Evolutionary conservation across 805 yeast genomes (phyloP), one percentile per base, ranked within the genome.

Genomic region (Kluyveromyces siamensis): DNA sequence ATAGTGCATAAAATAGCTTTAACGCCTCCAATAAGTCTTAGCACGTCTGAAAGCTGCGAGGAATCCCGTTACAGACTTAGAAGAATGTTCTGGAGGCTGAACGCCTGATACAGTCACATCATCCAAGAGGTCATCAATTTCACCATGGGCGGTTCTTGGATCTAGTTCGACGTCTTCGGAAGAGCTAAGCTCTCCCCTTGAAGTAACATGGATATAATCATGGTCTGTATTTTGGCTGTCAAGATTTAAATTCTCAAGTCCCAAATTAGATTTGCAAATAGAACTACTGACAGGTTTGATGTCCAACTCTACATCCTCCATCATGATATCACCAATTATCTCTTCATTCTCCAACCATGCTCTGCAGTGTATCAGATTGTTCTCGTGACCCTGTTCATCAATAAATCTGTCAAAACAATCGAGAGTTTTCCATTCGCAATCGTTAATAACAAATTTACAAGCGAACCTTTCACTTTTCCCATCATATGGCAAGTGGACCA

Each of bases 111-210:
- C 40, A 17, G 25, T 43, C 2, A 33, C 45, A 11, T 33, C n/a
- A 21, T 25, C 27, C 27, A 43, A 43, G 13, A 33, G 19, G 14
- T 43, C 45, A 43, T 43, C 45, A 11, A 43, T 43, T n/a, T 21
- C 39, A 43, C 39, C 45, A 17, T 11, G 27, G 11, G 44, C 21
- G 27, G 40, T 45, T 45, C 27, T 41, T 25, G 30, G 44, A 41
- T 41, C 50, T 13, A 50, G 40, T 18, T 48, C 48, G n/a, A 62
- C 47, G 41, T 62, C 61, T 46, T 62, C 67, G 1, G 61, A 54
- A 41, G 64, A 61, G 45, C 65, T 59, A 27, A 62, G 46, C 44
- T 62, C 65, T 33, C 62, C 59, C 36, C 55, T 56, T 2, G 67
- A 62, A 8, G 64, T 58, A 16, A 62, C 52, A 27, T 61, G 61